Evolutionary conservation across 192 early-diverging fungal genomes (phyloP), one percentile per base, ranked within the genome.

Genomic region (Gryganskiella cystojenkinii): DNA sequence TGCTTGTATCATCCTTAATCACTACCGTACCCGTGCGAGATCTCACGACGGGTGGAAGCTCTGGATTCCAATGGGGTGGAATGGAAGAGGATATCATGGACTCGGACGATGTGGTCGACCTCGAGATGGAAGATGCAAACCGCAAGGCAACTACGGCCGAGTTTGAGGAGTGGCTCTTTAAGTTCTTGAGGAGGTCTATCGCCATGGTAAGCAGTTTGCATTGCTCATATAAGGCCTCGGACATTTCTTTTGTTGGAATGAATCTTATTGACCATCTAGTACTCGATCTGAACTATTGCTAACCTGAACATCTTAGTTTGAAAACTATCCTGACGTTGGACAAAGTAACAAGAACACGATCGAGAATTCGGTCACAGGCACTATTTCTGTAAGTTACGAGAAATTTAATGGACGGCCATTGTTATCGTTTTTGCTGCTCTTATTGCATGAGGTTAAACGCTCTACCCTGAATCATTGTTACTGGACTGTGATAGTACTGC

Each of bases 81-180:
- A 80, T 85, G 44, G 80, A 85, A 20, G 68, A 75, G 28, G 87
- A 89, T 22, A 85, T 76, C 11, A 44, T 62, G n/a, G 71, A 65
- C 22, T 80, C 67, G 22, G 74, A 80, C 1, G 79, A 83, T 2
- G 64, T 56, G 1, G 86, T 83, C 30, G 88, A 91, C 34, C 74
- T 83, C 68, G 85, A 87, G 20, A 83, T 91, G 53, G 90, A 93
- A 49, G 90, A 96, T 79, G 87, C 88, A 33, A 70, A 86, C 27
- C 85, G 86, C 10, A 85, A 90, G 30, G 80, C 87, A 5, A 89
- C 88, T 64, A 96, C 97, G 0, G 90, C 87, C 0, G 88, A 89
- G 51, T 97, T 98, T 82, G 95, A 95, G 61, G 88, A 90, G 24
- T 98, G 95, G 95, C 73, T 96, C 30, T 82, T 91, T 51, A 89